A percentile compares a stretch with the other conserved stretches of the same genome.
phyloP scores from a whole-genome alignment of 805 yeast species.

The Saturnispora saitoi region DNA sequence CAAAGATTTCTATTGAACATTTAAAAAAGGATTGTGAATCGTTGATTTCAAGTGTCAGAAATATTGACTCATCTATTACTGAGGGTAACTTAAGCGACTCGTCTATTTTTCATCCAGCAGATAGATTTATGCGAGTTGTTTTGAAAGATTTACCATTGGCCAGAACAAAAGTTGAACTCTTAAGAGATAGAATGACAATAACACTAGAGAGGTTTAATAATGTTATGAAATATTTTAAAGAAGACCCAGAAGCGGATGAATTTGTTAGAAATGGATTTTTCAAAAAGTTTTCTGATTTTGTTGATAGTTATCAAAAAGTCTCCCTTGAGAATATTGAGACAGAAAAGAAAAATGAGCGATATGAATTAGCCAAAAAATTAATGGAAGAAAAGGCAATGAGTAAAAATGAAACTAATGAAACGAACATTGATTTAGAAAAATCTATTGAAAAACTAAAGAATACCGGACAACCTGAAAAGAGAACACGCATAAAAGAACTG shows the following conservation, averaged over 20 bases:
- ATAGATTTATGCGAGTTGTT: constrained; percentile 54
- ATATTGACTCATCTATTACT: constrained; percentile 64
- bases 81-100: constrained; percentile 83
- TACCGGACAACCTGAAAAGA: constrained; percentile 52
- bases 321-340: constrained; percentile 65
- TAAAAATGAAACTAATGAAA: constrained; percentile 31
- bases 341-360: constrained; percentile 72
- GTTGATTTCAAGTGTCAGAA: constrained; percentile 51
- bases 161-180: constrained; percentile 52
- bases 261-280: constrained; percentile 64
- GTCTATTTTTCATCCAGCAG: constrained; percentile 72
- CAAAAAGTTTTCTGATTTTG: constrained; percentile 69
- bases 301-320: constrained; percentile 71
- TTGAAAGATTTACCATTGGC: constrained; percentile 68
- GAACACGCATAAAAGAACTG: constrained; percentile 50
- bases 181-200: constrained; percentile 54
- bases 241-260: constrained; percentile 59
- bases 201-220: constrained; percentile 59
- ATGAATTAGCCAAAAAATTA: constrained; percentile 35
- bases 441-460: constrained; percentile 80
- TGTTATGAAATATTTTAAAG: constrained; percentile 84
- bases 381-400: constrained; percentile 31
- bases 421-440: constrained; percentile 63
- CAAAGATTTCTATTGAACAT: constrained; percentile 77
- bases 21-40: constrained; percentile 63